Base-by-base conservation (phyloP, 495 filamentous ascomycete genomes). In the Letharia columbiana region DNA sequence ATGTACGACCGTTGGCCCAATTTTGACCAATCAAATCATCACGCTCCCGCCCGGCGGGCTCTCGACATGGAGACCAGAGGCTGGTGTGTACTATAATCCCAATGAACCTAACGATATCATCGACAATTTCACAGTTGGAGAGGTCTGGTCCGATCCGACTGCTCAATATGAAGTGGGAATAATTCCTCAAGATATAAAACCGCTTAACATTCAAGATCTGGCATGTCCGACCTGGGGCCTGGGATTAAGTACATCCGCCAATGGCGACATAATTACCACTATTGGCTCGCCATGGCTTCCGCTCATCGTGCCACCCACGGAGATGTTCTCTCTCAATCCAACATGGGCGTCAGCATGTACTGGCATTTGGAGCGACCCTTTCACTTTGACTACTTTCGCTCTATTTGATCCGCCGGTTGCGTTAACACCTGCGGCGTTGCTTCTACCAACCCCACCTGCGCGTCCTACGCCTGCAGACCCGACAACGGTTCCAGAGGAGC, bases 211-310 rank as follows among this genome's bases (percentile, higher is more conserved):
- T 33, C 15, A 54, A 18, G 63, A 62, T 50, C 39, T 63, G 23
- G 64, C 56, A 2, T 62, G 64, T 40, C 67, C 57, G 5, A 61
- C 61, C 10, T 66, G 42, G 40, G 61, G 56, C 39, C 12, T 47
- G 3, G 62, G 56, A 39, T 3, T 5, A 13, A 49, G 47, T 42
- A 65, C 41, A 41, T 1, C 41, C 7, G 15, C 13, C 20, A 31
- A 64, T 20, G 62, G 62, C 35, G 15, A 6, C 18, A 12, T 56
- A 39, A 1, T 23, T 20, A 44, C n/a, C 33, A 69, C 67, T 23
- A 23, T 66, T 6, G 67, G 67, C 11, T 23, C 64, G 4, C 67
- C 67, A 12, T 69, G 45, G 42, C 54, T 67, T 18, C 67, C 67
- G n/a, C 11, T 69, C 0, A 56, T 69, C 0, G 20, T 62, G 0